Conservation (phyloP, 1,284 basidiomycete genomes). For the Boletellus dicymbophilus region DNA sequence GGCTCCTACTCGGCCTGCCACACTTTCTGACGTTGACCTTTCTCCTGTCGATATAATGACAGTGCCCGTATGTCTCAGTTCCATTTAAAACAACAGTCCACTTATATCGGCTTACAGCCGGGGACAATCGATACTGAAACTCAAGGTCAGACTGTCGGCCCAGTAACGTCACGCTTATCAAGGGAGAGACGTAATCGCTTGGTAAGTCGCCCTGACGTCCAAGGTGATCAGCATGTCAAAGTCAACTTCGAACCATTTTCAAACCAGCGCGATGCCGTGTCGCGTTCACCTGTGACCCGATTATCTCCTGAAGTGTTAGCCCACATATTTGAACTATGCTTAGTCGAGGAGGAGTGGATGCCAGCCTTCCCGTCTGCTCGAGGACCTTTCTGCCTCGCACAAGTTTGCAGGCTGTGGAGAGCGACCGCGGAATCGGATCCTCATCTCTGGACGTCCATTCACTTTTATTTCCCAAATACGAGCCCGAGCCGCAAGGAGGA, state of each 20-base stretch:
- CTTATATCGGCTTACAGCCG: not conserved
- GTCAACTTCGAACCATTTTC: not conserved
- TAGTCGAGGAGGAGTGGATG: not conserved
- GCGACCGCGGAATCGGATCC: conserved; percentile 12
- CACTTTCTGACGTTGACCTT: not conserved
- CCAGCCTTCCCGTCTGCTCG: not conserved
- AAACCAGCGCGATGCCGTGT: not conserved
- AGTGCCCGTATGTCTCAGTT: conserved; percentile 1
- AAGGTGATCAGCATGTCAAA: not conserved
- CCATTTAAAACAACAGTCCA: not conserved
- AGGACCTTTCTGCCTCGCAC: conserved; percentile 9
- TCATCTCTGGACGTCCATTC: conserved; percentile 21
- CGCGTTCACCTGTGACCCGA: not conserved
- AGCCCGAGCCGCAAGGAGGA: conserved; percentile 3
- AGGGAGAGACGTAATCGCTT: not conserved
- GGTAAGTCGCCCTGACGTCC: not conserved
- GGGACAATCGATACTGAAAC: not conserved
- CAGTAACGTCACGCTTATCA: not conserved
- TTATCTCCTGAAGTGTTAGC: conserved; percentile 18
- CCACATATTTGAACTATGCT: conserved; percentile 15
- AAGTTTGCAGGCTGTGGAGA: conserved; percentile 20
- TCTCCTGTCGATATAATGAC: not conserved
- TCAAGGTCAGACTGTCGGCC: not conserved
- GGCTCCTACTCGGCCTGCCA: too few species aligned
- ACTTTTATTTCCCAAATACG: conserved; percentile 9